phyloP scores from a whole-genome alignment of 257 asterid genomes.

The Nemophila menziesii region DNA sequence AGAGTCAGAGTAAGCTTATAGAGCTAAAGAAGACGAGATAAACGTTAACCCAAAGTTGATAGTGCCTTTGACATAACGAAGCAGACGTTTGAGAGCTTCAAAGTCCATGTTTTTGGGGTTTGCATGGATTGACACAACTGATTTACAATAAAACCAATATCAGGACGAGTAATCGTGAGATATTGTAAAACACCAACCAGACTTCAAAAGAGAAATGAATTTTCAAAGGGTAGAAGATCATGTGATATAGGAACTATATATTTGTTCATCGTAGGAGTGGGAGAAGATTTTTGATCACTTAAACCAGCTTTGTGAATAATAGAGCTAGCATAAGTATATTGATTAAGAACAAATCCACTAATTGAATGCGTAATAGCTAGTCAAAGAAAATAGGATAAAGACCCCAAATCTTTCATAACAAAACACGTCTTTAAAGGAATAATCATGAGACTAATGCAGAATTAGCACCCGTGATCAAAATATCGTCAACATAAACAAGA shows the following conservation, averaged over 20 bases:
- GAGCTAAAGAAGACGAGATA: too few species aligned
- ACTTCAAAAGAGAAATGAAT: neutral
- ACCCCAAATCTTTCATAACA: neutral
- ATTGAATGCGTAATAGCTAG: neutral
- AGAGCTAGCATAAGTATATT: neutral
- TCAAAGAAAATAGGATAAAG: neutral
- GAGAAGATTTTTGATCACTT: neutral
- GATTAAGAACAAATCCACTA: neutral
- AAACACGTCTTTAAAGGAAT: neutral
- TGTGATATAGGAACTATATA: too few species aligned
- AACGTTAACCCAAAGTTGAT: neutral
- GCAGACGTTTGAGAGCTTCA: too few species aligned
- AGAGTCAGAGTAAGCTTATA: too few species aligned
- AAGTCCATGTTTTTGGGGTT: too few species aligned
- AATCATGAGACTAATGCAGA: too few species aligned
- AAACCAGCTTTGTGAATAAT: neutral
- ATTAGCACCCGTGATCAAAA: too few species aligned
- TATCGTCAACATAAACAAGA: neutral
- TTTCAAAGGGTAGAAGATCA: neutral
- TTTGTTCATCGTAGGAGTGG: neutral
- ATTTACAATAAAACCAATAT: neutral
- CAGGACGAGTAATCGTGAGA: neutral
- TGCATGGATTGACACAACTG: neutral
- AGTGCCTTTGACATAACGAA: too few species aligned
- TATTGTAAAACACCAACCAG: neutral